A percentile compares a stretch with the other conserved stretches of the same genome.
Conservation (phyloP, 257 asterid species). For the Nicotiana paniculata region DNA sequence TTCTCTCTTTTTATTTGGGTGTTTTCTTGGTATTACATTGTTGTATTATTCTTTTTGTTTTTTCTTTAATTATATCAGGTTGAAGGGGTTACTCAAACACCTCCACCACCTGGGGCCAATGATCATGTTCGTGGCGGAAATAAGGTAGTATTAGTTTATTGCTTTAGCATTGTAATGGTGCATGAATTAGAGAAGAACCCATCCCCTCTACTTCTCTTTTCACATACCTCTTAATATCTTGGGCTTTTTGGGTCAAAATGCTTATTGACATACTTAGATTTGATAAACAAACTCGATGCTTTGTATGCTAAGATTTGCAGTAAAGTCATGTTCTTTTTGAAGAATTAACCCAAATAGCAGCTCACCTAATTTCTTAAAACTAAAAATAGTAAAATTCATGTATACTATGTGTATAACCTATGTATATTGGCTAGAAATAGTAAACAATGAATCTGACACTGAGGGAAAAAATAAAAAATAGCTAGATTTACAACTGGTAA, state of each 20-base stretch:
- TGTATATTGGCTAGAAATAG: no score
- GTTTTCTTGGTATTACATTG: not conserved
- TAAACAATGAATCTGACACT: no score
- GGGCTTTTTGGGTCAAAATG: not conserved
- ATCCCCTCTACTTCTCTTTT: not conserved
- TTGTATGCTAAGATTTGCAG: not conserved
- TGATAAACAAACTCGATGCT: not conserved
- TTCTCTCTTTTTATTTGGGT: not conserved
- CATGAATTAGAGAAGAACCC: not conserved
- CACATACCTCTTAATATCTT: not conserved
- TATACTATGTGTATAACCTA: no score
- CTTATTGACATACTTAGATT: not conserved
- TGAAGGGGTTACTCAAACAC: conserved; percentile 47
- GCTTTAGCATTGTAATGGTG: not conserved
- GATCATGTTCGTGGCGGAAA: conserved; percentile 47
- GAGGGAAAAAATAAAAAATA: no score
- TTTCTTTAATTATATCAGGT: conserved; percentile 33
- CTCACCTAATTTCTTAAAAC: no score
- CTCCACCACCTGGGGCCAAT: conserved; percentile 42
- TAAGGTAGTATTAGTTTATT: conserved; percentile 40
- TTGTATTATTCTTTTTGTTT: not conserved
- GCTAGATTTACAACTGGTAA: no score
- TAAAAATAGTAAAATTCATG: no score
- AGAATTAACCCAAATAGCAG: no score
- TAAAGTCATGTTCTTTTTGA: not conserved